phyloP scores from a whole-genome alignment of 2,329 filamentous ascomycete species.

The Verticillium nubilum region DNA sequence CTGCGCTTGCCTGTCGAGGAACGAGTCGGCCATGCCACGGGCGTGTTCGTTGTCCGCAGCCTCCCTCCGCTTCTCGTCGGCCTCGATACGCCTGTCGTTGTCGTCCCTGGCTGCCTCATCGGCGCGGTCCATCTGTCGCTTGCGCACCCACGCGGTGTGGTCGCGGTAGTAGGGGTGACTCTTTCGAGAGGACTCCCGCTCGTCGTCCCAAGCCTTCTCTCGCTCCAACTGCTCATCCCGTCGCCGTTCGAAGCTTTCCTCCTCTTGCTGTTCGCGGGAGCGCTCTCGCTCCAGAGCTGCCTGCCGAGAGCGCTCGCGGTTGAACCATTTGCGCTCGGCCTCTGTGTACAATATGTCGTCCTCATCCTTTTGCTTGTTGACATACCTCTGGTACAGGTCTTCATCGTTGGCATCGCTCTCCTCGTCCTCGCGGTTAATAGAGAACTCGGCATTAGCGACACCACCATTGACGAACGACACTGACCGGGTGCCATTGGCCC shows the following conservation, averaged over 20 bases:
- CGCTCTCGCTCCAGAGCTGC: slow-evolving; percentile 82
- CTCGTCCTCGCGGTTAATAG: slow-evolving; percentile 68
- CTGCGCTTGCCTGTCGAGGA: slow-evolving; percentile 77
- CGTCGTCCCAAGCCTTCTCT: slow-evolving; percentile 78
- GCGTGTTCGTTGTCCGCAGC: slow-evolving; percentile 71
- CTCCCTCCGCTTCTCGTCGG: slow-evolving; percentile 65
- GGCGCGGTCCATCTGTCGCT: slow-evolving; percentile 66
- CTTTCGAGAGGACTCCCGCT: slow-evolving; percentile 70
- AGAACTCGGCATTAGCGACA: slow-evolving; percentile 52
- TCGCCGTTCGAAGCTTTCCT: slow-evolving; percentile 57
- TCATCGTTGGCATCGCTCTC: slow-evolving; percentile 84
- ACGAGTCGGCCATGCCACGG: slow-evolving; percentile 80
- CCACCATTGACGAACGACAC: slow-evolving; percentile 80
- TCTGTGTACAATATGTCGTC: slow-evolving; percentile 77
- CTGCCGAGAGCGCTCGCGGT: slow-evolving; percentile 77
- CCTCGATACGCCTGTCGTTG: slow-evolving; percentile 73
- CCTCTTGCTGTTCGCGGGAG: slow-evolving; percentile 72
- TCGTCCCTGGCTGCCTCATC: slow-evolving; percentile 76
- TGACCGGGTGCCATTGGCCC: slow-evolving; percentile 58
- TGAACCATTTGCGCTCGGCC: slow-evolving; percentile 84
- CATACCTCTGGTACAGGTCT: slow-evolving; percentile 70
- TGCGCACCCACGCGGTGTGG: slow-evolving; percentile 76
- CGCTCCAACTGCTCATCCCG: slow-evolving; percentile 63
- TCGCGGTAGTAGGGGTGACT: slow-evolving; percentile 82
- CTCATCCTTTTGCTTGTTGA: slow-evolving; percentile 67